Evolutionary conservation across 179 eudicot genomes (phyloP).

Genomic region (Corrigiola litoralis): DNA sequence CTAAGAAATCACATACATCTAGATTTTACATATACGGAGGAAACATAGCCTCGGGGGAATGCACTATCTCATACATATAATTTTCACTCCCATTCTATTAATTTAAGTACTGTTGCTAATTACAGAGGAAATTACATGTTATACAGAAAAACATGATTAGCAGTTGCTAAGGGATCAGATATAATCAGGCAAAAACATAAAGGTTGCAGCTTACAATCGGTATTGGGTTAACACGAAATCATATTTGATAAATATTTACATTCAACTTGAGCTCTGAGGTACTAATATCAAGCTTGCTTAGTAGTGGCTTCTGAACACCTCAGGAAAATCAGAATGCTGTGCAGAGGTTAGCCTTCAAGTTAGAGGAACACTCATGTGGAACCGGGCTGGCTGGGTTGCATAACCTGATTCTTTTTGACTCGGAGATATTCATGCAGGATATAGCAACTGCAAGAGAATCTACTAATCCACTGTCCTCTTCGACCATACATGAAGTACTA

Average conservation of each 20-base stretch:
- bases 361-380: slow-evolving; percentile 69
- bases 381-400: slow-evolving; percentile 60
- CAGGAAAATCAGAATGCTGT: slow-evolving; percentile 59
- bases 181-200: neutral
- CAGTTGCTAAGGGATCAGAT: neutral
- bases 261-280: slow-evolving; percentile 9
- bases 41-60: neutral
- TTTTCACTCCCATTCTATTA: too few relatives aligned
- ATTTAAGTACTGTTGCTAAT: neutral
- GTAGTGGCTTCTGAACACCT: slow-evolving; percentile 16
- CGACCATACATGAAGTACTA: slow-evolving; percentile 25
- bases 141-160: neutral
- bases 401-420: slow-evolving; percentile 72
- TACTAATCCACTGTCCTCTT: slow-evolving; percentile 60
- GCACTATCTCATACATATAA: neutral
- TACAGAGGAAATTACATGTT: neutral
- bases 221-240: neutral
- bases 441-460: slow-evolving; percentile 85
- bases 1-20: neutral
- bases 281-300: neutral
- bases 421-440: slow-evolving; percentile 74
- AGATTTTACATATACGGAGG: neutral
- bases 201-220: neutral
- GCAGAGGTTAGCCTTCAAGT: slow-evolving; percentile 75
- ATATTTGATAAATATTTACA: slow-evolving; percentile 7